Evolutionary conservation across 257 asterid species (phyloP).

Genomic region (Avicennia marina): DNA sequence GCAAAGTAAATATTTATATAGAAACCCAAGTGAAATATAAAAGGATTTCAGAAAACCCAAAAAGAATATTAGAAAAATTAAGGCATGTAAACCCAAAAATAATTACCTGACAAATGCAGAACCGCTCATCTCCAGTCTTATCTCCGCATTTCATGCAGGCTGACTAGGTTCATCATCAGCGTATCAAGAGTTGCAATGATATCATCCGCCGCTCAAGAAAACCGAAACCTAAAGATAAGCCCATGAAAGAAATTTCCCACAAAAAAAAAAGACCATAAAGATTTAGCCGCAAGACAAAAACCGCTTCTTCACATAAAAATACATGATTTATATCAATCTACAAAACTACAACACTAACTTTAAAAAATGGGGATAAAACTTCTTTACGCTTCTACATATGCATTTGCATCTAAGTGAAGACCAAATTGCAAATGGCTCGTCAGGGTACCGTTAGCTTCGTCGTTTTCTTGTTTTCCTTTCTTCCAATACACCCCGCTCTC

Average conservation of each 20-base stretch:
- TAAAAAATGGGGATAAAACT: no score
- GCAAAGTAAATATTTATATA: neutral
- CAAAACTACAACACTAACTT: no score
- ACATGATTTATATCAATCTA: no score
- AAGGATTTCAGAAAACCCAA: constrained; percentile 1
- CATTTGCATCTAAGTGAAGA: no score
- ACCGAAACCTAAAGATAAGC: constrained; percentile 4
- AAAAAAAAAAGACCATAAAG: no score
- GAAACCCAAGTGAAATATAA: constrained; percentile 13
- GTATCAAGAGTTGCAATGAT: constrained; percentile 43
- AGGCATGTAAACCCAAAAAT: neutral
- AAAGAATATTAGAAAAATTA: constrained; percentile 4
- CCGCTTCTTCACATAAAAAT: no score
- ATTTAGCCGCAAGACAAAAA: no score
- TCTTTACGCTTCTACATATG: no score
- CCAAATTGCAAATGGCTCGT: no score
- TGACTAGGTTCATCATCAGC: constrained; percentile 19
- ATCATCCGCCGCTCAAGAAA: constrained; percentile 18
- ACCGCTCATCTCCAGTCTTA: constrained; percentile 52
- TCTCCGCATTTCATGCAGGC: constrained; percentile 44
- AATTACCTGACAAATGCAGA: constrained; percentile 42
- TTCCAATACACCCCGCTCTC: no score
- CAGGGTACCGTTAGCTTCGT: no score
- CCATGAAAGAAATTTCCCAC: constrained; percentile 13
- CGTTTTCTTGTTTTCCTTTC: no score